phyloP scores from a whole-genome alignment of 1,139 yeast genomes.

The Diutina scorzettiae region DNA sequence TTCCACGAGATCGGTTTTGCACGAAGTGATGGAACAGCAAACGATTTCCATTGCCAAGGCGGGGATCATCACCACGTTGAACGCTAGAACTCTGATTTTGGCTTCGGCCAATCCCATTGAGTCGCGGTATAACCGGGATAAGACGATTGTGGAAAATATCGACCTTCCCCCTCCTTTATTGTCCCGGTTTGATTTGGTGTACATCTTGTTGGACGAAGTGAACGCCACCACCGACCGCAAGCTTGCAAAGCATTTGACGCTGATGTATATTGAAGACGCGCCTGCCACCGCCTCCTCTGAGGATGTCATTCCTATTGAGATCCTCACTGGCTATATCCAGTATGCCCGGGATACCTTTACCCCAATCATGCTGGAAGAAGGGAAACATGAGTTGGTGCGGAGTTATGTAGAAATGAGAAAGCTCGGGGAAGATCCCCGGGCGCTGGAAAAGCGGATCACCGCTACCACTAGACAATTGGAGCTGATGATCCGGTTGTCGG shows the following conservation, averaged over 20 bases:
- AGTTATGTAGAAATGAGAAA: constrained; percentile 91
- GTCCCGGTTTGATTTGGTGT: constrained; percentile 90
- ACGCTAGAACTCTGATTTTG: constrained; percentile 89
- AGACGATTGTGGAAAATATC: constrained; percentile 90
- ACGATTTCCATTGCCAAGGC: constrained; percentile 97
- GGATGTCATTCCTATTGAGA: constrained; percentile 75
- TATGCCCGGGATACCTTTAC: constrained; percentile 77
- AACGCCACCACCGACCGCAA: constrained; percentile 78
- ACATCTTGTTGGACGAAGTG: constrained; percentile 82
- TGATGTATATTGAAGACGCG: constrained; percentile 80
- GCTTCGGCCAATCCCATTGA: constrained; percentile 99
- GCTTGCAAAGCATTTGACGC: constrained; percentile 82
- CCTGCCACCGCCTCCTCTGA: constrained; percentile 59
- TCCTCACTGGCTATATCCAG: constrained; percentile 77
- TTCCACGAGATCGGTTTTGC: constrained; percentile 85
- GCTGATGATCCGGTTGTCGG: constrained; percentile 86
- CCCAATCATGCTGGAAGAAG: constrained; percentile 69
- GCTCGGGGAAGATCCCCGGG: constrained; percentile 81
- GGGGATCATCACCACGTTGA: constrained; percentile 90
- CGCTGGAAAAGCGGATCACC: constrained; percentile 83
- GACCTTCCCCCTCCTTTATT: constrained; percentile 93
- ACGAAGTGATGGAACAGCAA: constrained; percentile 99
- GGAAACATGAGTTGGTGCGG: constrained; percentile 78
- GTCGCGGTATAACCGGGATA: constrained; percentile 82
- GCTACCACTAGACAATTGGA: constrained; percentile 97